These are phyloP conservation scores for Yamadazyma triangularis DNA, from an alignment of 1,139 yeast species.

Conservation along the genomic window DNA sequence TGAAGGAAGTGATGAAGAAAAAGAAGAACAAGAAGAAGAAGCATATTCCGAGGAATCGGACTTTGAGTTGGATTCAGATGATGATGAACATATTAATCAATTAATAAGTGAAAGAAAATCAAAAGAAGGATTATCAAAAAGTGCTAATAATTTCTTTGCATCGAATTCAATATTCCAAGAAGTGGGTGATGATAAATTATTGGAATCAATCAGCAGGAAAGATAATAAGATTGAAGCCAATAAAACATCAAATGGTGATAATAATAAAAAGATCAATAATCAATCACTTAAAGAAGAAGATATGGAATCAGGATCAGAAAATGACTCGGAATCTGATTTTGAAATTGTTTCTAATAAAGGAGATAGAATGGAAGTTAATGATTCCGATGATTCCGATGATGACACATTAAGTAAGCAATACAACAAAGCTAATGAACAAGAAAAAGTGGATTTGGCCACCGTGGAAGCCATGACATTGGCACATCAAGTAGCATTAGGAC, in stretches of 20 bases:
- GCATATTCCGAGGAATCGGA: constrained; percentile 32
- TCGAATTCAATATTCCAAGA: constrained; percentile 71
- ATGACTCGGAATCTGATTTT: constrained; percentile 31
- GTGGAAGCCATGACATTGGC: constrained; percentile 98
- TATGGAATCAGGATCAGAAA: constrained; percentile 5
- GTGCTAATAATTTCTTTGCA: constrained; percentile 74
- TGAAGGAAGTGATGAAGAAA: constrained; percentile 33
- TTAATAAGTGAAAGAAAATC: constrained; percentile 55
- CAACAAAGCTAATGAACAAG: constrained; percentile 42
- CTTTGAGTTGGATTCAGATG: constrained; percentile 46
- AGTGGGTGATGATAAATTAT: constrained; percentile 45
- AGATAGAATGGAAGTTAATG: constrained; percentile 24
- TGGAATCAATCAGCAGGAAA: constrained; percentile 20
- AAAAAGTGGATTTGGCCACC: constrained; percentile 78
- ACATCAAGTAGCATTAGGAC: constrained; percentile 90
- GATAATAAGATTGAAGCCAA: constrained; percentile 1
- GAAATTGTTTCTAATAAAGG: constrained; percentile 50
- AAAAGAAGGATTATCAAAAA: constrained; percentile 55
- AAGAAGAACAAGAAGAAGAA: constrained; percentile 43
- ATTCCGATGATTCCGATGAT: constrained; percentile 45
- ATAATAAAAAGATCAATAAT: constrained; percentile 4
- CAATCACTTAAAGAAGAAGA: constrained; percentile 13
- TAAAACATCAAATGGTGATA: constrained; percentile 1
- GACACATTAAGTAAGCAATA: constrained; percentile 29
- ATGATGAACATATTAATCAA: constrained; percentile 66